Evolutionary conservation across 495 filamentous ascomycete genomes (phyloP).

Genomic region (Penicillium roqueforti): DNA sequence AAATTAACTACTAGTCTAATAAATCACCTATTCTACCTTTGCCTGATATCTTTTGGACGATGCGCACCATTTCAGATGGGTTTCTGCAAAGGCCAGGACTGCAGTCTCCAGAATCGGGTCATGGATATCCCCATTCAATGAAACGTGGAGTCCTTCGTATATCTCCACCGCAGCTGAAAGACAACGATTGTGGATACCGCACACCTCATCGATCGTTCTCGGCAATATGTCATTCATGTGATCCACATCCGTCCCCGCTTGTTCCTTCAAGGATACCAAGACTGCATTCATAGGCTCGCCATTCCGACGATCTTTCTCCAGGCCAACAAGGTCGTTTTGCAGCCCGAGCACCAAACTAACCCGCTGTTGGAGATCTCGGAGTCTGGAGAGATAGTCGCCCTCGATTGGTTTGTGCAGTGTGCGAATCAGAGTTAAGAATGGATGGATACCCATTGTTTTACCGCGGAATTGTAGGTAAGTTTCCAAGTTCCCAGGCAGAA

Average conservation of each 20-base stretch:
- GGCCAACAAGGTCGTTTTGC: constrained; percentile 1
- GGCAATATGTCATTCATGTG: constrained; percentile 15
- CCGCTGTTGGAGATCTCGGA: background rate
- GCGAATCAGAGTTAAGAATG: constrained; percentile 4
- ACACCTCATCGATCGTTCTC: background rate
- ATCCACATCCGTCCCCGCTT: background rate
- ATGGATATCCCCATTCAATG: background rate
- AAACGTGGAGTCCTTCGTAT: background rate
- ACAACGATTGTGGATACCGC: background rate
- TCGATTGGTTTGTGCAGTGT: background rate
- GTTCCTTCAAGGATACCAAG: background rate
- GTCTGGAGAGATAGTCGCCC: background rate
- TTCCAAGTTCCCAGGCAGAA: background rate
- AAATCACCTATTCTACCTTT: background rate
- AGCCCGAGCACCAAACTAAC: constrained; percentile 1
- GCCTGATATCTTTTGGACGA: background rate
- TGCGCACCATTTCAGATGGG: constrained; percentile 1
- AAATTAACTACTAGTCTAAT: background rate
- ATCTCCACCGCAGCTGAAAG: background rate
- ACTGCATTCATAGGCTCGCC: constrained; percentile 5
- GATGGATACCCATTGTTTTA: background rate
- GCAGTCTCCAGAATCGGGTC: background rate
- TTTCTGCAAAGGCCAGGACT: background rate
- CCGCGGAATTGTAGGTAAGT: background rate
- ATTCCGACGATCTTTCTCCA: constrained; percentile 4